Conservation (phyloP, 1,139 yeast species). For the Pichia sp. region DNA sequence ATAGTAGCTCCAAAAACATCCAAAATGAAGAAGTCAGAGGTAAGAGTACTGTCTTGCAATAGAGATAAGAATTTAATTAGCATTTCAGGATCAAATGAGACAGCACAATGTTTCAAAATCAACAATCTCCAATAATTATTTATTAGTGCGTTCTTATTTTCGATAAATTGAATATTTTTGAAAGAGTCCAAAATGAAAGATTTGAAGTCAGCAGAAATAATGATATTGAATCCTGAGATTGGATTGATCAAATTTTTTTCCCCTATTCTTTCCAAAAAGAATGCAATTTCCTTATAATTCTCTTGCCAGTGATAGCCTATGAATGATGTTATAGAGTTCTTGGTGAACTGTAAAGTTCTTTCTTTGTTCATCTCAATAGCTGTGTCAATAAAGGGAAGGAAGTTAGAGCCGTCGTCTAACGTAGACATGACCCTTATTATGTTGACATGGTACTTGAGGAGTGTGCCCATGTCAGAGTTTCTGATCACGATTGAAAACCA, state of each 20-base stretch:
- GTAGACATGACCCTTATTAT: slow-evolving; percentile 25
- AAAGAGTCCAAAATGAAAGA: slow-evolving; percentile 24
- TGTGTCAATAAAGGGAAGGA: slow-evolving; percentile 49
- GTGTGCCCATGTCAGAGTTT: slow-evolving; percentile 51
- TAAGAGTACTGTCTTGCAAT: slow-evolving; percentile 6
- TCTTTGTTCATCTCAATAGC: slow-evolving; percentile 42
- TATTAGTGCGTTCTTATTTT: slow-evolving; percentile 27
- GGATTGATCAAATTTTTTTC: slow-evolving; percentile 27
- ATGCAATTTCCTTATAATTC: slow-evolving; percentile 40
- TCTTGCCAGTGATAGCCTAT: slow-evolving; percentile 39
- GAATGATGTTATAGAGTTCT: slow-evolving; percentile 47
- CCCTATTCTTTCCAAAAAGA: slow-evolving; percentile 40
- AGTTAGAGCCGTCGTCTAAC: slow-evolving; percentile 37
- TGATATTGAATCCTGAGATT: slow-evolving; percentile 21
- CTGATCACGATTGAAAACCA: slow-evolving; percentile 50
- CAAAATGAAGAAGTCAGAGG: slow-evolving; percentile 21
- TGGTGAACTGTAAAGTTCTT: slow-evolving; percentile 46
- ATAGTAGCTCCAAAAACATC: slow-evolving; percentile 30
- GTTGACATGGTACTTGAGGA: slow-evolving; percentile 45
- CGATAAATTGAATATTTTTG: slow-evolving; percentile 15
- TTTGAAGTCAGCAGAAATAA: slow-evolving; percentile 32
- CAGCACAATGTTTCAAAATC: slow-evolving; percentile 31
- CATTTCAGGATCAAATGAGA: slow-evolving; percentile 18
- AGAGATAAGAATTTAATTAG: slow-evolving; percentile 22
- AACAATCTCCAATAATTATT: slow-evolving; percentile 43